Evolutionary conservation across 805 yeast species (phyloP), one percentile per base, ranked within the genome.

Genomic region (Yamadazyma sp.): DNA sequence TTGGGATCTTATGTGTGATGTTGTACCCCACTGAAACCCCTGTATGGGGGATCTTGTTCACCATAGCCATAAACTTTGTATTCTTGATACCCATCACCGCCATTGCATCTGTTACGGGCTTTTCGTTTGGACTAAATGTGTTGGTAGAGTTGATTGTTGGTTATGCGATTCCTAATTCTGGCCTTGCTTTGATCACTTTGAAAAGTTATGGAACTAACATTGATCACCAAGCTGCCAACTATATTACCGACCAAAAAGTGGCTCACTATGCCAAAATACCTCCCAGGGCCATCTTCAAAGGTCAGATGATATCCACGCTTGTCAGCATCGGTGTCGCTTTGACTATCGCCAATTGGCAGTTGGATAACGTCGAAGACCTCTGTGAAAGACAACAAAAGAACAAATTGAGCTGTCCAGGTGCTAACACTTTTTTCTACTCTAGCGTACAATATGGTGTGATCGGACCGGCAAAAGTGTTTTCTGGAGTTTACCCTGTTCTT

Each of bases 71-170:
- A 44, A 76, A 79, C 34, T 54, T 74, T 25, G 57, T 76, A 10
- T 74, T 80, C 52, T 59, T 82, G 33, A 60, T 82, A 30, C 90
- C 89, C 5, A 64, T 80, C 15, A 78, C 82, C 1, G 62, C 82
- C 13, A 69, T 83, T 35, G 75, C 72, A 13, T 82, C 86, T 3
- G 73, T 77, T 23, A 80, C 89, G 0, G 82, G 82, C 22, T 60
- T 72, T 64, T 50, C 70, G 1, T 73, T 80, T 40, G 82, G 82
- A 9, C 60, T 81, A 44, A 77, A 77, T 48, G 85, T 80, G 4
- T 54, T 82, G 37, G 73, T 82, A 3, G 87, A 82, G 52, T 61
- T 82, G 43, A 70, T 82, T 29, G 75, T 77, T 18, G 88, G 87
- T 2, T 81, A 78, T 54, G 70, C 81, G 42, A 64, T 76, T 9